Conservation (phyloP, 164 flowering plant species). For the Aristolochia fimbriata region DNA sequence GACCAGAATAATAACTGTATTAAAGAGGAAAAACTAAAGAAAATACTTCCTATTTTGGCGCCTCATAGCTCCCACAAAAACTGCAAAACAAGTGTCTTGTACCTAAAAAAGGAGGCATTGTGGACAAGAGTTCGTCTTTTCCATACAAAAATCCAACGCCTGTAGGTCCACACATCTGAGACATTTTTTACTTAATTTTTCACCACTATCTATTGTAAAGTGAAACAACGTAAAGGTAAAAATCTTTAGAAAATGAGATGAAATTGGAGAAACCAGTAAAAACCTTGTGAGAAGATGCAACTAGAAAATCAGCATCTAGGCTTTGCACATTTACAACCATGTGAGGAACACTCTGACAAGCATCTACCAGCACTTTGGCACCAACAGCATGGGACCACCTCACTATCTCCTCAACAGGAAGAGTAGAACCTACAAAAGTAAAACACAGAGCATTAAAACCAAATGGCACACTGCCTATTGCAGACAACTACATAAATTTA, state of each 20-base stretch:
- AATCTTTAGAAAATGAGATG: neutral
- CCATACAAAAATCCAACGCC: slow-evolving; percentile 97
- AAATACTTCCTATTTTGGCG: neutral
- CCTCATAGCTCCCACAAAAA: neutral
- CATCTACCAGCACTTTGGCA: slow-evolving; percentile 92
- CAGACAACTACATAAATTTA: neutral
- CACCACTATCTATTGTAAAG: slow-evolving; percentile 17
- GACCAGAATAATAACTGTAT: slow-evolving; percentile 1
- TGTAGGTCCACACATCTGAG: slow-evolving; percentile 99
- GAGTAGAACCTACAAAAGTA: slow-evolving; percentile 53
- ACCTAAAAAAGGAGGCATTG: slow-evolving; percentile 96
- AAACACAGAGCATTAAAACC: neutral
- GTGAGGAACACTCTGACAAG: slow-evolving; percentile 99
- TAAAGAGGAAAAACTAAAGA: neutral
- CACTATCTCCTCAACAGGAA: slow-evolving; percentile 69
- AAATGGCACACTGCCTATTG: neutral
- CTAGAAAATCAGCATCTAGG: slow-evolving; percentile 85
- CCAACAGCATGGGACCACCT: slow-evolving; percentile 79
- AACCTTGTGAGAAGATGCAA: slow-evolving; percentile 99
- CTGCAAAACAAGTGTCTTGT: slow-evolving; percentile 2
- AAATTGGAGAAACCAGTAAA: neutral
- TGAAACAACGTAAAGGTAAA: neutral
- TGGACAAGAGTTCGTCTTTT: slow-evolving; percentile 48
- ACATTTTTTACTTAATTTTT: slow-evolving; percentile 37
- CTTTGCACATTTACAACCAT: slow-evolving; percentile 84